Evolutionary conservation across 2,329 filamentous ascomycete species (phyloP), one percentile per base, ranked within the genome.

Genomic region (Penicillium sp.): DNA sequence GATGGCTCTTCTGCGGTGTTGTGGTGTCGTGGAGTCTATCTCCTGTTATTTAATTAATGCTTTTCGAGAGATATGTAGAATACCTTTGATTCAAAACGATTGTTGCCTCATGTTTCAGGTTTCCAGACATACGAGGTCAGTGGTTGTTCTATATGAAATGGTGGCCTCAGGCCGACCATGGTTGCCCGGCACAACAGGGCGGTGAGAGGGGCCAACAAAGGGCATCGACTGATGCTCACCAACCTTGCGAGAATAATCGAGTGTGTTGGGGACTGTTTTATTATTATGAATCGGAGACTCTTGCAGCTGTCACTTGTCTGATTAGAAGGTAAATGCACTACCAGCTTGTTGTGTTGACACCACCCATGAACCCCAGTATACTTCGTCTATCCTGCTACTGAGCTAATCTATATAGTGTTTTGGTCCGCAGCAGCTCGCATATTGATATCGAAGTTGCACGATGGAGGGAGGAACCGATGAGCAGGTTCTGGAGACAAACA

Each of bases 181-280:
- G 66, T 68, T 68, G 66, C 66, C 66, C 63, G 59, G 63, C 52
- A 63, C 63, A 59, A 67, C 65, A 49, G 50, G 57, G 51, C 56
- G 65, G 56, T 64, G 56, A 63, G 57, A 54, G 48, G 57, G 23
- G 60, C 53, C 38, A 62, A 66, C 60, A 53, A 63, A 62, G n/a
- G 26, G 26, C 52, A 56, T 45, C 57, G 56, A 45, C 50, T 55
- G 46, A 46, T 17, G 56, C 51, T 56, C 56, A 56, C 23, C 56
- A 61, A n/a, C 52, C 19, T 26, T 52, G 9, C 35, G 45, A 29
- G 29, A 11, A 17, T 55, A 41, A n/a, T n/a, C 35, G 21, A 15
- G 29, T 13, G 9, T 26, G 30, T 19, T 47, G 21, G 21, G 3
- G 31, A 31, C 13, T 19, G 9, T 47, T 11, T n/a, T 45, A 41